Evolutionary conservation across 23 red algal genomes (phyloP), one percentile per base, ranked within the genome.

Genomic region (Porphyridium purpureum): DNA sequence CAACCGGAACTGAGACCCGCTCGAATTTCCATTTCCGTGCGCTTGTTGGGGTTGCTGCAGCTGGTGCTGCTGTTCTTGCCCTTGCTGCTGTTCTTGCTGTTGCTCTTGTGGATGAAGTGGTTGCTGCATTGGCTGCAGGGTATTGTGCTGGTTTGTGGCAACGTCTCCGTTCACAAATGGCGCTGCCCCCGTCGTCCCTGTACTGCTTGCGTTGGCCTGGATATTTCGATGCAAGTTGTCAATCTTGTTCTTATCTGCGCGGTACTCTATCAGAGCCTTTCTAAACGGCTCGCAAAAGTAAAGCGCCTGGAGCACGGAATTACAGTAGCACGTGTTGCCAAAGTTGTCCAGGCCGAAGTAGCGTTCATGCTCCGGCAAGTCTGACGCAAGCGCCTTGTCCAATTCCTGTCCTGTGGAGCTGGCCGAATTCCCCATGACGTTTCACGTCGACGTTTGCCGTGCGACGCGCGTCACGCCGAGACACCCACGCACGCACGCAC

Each of bases 211-310:
- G 5, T 29, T 66, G 51, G 5, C 21, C 17, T 40, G 27, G 7
- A 4, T 30, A 33, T 30, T 59, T 59, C 4, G 59, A 4, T 33
- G 0, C 35, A 21, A 50, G 52, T 34, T 60, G 56, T 32, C 53
- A 36, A 4, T 63, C n/a, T n/a, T n/a, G n/a, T n/a, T n/a, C n/a
- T n/a, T n/a, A n/a, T n/a, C n/a, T n/a, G n/a, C n/a, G n/a, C n/a
- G 33, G 32, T 81, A 68, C 21, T 81, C 41, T 27, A 93, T 27
- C 14, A 93, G 30, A 0, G 61, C 53, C n/a, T 59, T 61, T 26
- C 88, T 72, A 65, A 94, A 94, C 25, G 88, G 88, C 40, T 84
- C 80, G 33, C 88, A 94, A 27, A 84, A 94, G 58, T 94, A 94
- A 7, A 94, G 74, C 25, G 88, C 88, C 60, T 94, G 88, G 5